Conservation (phyloP, 1,139 yeast genomes). For the Kluyveromyces sp. region DNA sequence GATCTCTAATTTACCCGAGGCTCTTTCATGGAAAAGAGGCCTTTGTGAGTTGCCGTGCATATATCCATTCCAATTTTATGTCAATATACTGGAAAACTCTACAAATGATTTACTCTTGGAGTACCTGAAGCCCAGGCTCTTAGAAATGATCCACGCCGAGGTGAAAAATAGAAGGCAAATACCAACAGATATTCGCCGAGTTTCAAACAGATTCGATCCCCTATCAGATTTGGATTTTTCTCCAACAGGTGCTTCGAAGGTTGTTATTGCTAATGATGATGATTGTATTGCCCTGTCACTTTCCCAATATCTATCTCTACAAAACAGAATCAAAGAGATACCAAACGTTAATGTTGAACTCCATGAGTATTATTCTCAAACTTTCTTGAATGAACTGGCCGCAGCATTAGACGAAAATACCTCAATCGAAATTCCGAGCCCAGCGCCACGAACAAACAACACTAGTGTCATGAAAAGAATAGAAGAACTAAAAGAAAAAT, state of each 20-base stretch:
- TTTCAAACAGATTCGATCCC: constrained; percentile 37
- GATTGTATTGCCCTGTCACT: constrained; percentile 41
- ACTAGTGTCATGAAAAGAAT: constrained; percentile 30
- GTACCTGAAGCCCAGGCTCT: constrained; percentile 34
- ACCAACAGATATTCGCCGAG: constrained; percentile 27
- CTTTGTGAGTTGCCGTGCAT: constrained; percentile 43
- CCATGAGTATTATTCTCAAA: constrained; percentile 43
- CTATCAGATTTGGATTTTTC: constrained; percentile 48
- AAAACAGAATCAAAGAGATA: background rate
- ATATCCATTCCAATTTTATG: constrained; percentile 42
- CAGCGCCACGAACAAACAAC: background rate
- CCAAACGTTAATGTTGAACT: constrained; percentile 18
- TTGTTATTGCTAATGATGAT: constrained; percentile 36
- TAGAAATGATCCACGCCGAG: constrained; percentile 36
- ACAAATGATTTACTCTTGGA: constrained; percentile 33
- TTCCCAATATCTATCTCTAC: background rate
- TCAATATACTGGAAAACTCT: constrained; percentile 41
- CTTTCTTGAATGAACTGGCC: background rate
- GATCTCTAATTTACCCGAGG: constrained; percentile 44
- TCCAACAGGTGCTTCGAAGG: constrained; percentile 47
- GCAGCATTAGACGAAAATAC: background rate
- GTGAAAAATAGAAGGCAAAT: constrained; percentile 37
- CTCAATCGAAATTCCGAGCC: background rate
- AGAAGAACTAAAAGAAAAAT: background rate
- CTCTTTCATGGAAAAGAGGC: constrained; percentile 47